Evolutionary conservation across 129 eudicot genomes (phyloP), one percentile per base, ranked within the genome.

Genomic region (Flaveria bidentis): DNA sequence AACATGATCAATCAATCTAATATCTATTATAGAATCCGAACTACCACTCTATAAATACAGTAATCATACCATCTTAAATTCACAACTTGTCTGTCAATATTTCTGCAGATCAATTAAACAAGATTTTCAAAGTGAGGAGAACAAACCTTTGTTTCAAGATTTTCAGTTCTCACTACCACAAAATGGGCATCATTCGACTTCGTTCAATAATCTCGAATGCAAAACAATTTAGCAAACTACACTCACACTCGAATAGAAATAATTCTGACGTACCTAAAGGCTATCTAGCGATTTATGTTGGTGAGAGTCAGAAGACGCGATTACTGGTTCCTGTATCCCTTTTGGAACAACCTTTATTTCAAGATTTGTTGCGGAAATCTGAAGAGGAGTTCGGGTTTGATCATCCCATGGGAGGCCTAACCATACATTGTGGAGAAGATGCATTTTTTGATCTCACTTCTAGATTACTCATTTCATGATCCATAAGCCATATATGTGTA

Each of bases 401-500:
- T 56, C 88, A 88, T 84, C 82, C 88, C 0, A 81, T 74, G 82
- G 94, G 94, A n/a, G 90, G 90, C 17, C 78, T 88, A 3, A 90
- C 96, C 17, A 84, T 90, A 80, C 96, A 91, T 12, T 90, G 96
- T 58, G 73, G 60, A 65, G 87, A 88, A 72, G 85, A 88, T 17
- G 80, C 23, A 18, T 84, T 90, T 55, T 18, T 84, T 2, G 60
- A 68, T 73, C 78, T 85, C 47, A 87, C 86, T 78, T 80, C 89
- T 64, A 58, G 78, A 51, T 69, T 81, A 47, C 75, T 7, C 7
- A 49, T 33, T 69, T 75, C 45, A 57, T 75, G 77, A 75, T 51
- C 20, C 11, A 44, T 12, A 11, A 13, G 47, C n/a, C n/a, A 33
- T 17, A 28, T 17, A 2, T 10, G 50, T 28, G 63, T 18, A 62